These are phyloP conservation scores for Trametes gibbosa DNA, from an alignment of 768 basidiomycete species.

Conservation along the genomic window DNA sequence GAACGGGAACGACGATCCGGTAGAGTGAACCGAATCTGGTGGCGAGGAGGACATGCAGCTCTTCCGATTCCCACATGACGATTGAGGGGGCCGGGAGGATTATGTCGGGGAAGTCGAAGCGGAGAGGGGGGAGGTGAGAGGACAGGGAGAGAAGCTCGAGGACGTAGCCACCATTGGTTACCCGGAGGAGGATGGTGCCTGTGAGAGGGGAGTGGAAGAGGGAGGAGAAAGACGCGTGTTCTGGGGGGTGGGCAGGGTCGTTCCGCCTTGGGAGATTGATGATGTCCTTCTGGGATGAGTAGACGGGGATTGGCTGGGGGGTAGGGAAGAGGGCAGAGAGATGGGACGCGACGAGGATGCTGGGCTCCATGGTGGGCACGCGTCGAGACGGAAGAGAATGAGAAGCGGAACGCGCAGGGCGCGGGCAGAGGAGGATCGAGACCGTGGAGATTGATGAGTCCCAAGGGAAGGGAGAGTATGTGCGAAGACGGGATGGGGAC, in stretches of 20 bases:
- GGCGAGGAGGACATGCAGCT: conserved; percentile 70
- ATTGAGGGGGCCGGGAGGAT: conserved; percentile 65
- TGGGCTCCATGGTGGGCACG: conserved; percentile 19
- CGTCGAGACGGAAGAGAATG: background rate
- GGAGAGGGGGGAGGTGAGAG: conserved; percentile 59
- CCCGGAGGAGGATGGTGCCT: conserved; percentile 69
- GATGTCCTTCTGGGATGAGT: conserved; percentile 55
- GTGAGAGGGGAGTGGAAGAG: conserved; percentile 54
- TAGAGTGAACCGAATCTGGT: conserved; percentile 70
- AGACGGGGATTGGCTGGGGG: conserved; percentile 49
- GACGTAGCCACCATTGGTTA: conserved; percentile 71
- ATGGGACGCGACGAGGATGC: conserved; percentile 28
- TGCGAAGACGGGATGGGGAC: too few species aligned
- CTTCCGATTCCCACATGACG: conserved; percentile 44
- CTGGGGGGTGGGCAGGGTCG: conserved; percentile 46
- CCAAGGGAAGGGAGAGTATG: conserved; percentile 11
- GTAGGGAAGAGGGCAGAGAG: conserved; percentile 61
- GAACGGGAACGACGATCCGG: conserved; percentile 64
- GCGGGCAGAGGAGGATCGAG: background rate
- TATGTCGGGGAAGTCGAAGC: conserved; percentile 73
- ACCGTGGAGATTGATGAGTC: background rate
- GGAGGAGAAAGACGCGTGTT: conserved; percentile 71
- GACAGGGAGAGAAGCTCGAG: conserved; percentile 78
- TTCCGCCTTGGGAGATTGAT: conserved; percentile 35
- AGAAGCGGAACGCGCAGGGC: conserved; percentile 1